Evolutionary conservation across 139 green algal species (phyloP).

Genomic region (Coccomyxa sp.): DNA sequence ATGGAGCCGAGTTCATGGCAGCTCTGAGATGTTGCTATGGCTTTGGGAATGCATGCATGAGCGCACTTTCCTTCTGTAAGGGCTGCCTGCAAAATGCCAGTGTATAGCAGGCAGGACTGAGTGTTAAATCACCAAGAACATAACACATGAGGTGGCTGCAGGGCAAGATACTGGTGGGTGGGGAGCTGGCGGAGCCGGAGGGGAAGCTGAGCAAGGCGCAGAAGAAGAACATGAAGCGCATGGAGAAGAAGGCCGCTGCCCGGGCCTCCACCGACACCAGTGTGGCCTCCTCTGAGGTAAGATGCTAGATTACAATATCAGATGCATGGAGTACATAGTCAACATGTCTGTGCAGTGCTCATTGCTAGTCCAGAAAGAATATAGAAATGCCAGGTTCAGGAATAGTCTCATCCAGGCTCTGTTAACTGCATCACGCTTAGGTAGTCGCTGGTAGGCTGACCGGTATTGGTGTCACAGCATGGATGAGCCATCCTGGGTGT

Average conservation of each 20-base stretch:
- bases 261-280: neutral
- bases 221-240: constrained; percentile 64
- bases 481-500: no score
- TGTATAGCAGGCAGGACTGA: no score
- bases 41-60: no score
- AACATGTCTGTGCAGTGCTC: neutral
- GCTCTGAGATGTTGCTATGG: no score
- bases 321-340: neutral
- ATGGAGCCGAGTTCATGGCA: no score
- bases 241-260: constrained; percentile 47
- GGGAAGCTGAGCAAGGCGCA: constrained; percentile 57
- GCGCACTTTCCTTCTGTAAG: no score
- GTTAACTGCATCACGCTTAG: neutral
- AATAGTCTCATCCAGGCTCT: neutral
- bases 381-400: neutral
- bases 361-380: neutral
- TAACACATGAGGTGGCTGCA: no score
- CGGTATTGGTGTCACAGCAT: no score
- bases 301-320: neutral
- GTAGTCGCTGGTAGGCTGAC: no score
- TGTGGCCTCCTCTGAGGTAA: neutral
- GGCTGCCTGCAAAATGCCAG: no score
- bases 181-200: constrained; percentile 17
- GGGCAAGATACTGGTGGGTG: neutral
- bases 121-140: no score